Base-by-base conservation (phyloP, 805 yeast genomes). In the Jamesozyma jinghongensis region DNA sequence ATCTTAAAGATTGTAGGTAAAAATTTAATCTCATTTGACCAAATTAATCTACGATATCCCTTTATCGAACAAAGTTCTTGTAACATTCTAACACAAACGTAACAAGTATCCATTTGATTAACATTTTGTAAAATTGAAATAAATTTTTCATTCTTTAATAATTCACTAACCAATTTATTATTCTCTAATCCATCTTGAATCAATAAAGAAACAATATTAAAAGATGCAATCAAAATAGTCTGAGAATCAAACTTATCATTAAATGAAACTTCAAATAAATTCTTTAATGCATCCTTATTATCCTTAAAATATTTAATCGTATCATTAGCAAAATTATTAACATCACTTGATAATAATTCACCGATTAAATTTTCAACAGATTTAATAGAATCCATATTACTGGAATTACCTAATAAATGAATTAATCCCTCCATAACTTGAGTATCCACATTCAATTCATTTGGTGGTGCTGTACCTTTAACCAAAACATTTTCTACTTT, bases 1-100 rank as follows among this genome's bases (percentile, higher is more conserved):
- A 75, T 66, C 42, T 60, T 62, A 44, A 76, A 62, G 28, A 81
- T 53, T 1, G 71, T 66, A 7, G 80, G 79, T 36, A 79, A 59
- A 38, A 65, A 66, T 33, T 66, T 62, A 4, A 57, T 47, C 41
- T 71, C 70, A 11, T 52, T 40, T 11, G 42, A 20, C 62, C 62
- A 61, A 32, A 59, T 49, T 20, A 50, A 38, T 6, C 38, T 18
- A 29, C 61, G 47, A 46, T 58, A 59, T 17, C 46, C 45, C 38
- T 50, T 49, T n/a, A 57, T 41, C n/a, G 57, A 47, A 5, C 52
- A 44, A 25, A 61, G 42, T 43, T 61, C 65, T 47, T 61, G 64
- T 34, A 61, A 38, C 32, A 58, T 43, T 40, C 65, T 48, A 27
- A 61, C 52, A 36, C 58, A 53, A 27, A 57, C 53, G 42, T 61